Conservation (phyloP, 192 early-diverging fungal species). For the Spizellomyces sp. region DNA sequence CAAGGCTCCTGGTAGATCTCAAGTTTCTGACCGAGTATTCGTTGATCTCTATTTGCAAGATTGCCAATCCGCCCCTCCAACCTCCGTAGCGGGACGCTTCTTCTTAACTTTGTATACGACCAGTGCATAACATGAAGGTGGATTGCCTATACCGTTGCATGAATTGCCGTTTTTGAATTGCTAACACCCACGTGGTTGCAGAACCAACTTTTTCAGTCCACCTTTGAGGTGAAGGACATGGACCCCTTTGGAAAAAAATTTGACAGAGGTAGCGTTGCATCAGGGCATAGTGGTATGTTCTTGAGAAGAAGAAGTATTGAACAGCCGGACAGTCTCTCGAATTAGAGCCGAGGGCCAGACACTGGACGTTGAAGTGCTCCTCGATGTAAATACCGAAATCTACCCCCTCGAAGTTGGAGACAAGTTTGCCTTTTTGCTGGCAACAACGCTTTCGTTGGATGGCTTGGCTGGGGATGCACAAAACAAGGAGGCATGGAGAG, state of each 20-base stretch:
- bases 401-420: slow-evolving; percentile 86
- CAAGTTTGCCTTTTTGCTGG: slow-evolving; percentile 81
- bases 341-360: slow-evolving; percentile 80
- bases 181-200: slow-evolving; percentile 22
- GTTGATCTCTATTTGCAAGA: no score
- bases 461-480: slow-evolving; percentile 54
- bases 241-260: slow-evolving; percentile 92
- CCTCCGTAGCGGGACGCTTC: no score
- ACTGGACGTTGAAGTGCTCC: slow-evolving; percentile 84
- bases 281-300: not conserved
- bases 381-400: slow-evolving; percentile 96
- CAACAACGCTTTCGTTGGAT: slow-evolving; percentile 73
- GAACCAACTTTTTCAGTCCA: slow-evolving; percentile 83
- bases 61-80: no score
- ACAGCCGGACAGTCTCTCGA: slow-evolving; percentile 72
- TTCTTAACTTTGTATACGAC: no score
- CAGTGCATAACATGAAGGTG: no score
- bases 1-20: no score
- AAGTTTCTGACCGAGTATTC: no score
- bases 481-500: not conserved
- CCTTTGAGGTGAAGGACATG: slow-evolving; percentile 86
- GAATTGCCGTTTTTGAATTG: no score
- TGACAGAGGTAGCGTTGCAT: slow-evolving; percentile 71
- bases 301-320: not conserved
- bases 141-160: no score